Percentiles rank a stretch among this genome's conserved stretches.
Conservation (phyloP, 768 basidiomycete genomes). For the Megacollybia marginata region DNA sequence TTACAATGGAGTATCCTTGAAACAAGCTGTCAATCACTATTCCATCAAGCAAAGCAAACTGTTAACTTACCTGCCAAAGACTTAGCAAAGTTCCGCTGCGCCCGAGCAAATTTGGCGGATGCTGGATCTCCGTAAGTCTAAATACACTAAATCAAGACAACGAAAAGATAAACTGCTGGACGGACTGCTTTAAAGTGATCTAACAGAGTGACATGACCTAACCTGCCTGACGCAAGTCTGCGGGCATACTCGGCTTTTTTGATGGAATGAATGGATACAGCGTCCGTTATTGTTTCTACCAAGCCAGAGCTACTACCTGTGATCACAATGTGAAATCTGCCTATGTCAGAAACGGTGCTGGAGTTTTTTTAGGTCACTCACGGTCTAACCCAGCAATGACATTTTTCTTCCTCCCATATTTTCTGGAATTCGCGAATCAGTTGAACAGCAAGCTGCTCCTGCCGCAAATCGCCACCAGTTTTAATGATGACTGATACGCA, state of each 20-base stretch:
- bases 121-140: slow-evolving; percentile 89
- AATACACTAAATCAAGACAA: background rate
- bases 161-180: slow-evolving; percentile 3
- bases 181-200: slow-evolving; percentile 88
- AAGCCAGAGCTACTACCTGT: slow-evolving; percentile 90
- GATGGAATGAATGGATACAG: slow-evolving; percentile 97
- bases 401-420: slow-evolving; percentile 94
- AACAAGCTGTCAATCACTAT: slow-evolving; percentile 1
- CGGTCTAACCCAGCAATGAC: slow-evolving; percentile 93
- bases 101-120: slow-evolving; percentile 80
- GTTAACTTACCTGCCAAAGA: slow-evolving; percentile 65
- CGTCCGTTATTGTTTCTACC: slow-evolving; percentile 97
- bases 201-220: slow-evolving; percentile 82
- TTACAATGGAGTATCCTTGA: slow-evolving; percentile 86
- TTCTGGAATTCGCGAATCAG: slow-evolving; percentile 87
- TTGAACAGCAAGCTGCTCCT: slow-evolving; percentile 96
- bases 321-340: slow-evolving; percentile 91
- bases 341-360: background rate
- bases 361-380: slow-evolving; percentile 24
- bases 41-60: background rate
- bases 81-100: slow-evolving; percentile 90
- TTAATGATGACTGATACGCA: slow-evolving; percentile 98
- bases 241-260: slow-evolving; percentile 98
- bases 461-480: slow-evolving; percentile 92
- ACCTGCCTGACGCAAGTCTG: slow-evolving; percentile 67